Evolutionary conservation across 306 rosid species (phyloP).

Genomic region (Prosopis cineraria): DNA sequence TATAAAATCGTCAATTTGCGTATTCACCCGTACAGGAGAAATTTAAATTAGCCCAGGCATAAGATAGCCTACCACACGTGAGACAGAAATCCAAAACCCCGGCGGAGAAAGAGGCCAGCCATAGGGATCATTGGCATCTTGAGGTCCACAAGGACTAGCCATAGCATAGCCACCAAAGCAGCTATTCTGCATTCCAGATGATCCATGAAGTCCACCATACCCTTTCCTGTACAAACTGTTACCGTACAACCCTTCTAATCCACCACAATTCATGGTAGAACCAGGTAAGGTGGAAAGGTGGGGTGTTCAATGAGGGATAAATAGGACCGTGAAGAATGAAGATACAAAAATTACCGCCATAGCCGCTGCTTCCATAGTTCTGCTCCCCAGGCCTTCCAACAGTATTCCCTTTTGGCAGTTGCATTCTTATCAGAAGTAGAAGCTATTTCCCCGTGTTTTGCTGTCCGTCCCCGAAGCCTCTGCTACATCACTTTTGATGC

Average conservation of each 20-base stretch:
- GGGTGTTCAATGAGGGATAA: not conserved
- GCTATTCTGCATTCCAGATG: conserved; percentile 72
- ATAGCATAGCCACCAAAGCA: conserved; percentile 68
- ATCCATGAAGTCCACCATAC: conserved; percentile 66
- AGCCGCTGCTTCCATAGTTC: conserved; percentile 53
- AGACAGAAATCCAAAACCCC: conserved; percentile 79
- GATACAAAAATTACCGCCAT: conserved; percentile 56
- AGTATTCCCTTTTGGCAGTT: conserved; percentile 48
- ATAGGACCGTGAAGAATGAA: not conserved
- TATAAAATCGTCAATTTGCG: not conserved
- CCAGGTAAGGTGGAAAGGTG: conserved; percentile 33
- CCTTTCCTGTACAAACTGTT: conserved; percentile 66
- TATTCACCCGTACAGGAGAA: conserved; percentile 12
- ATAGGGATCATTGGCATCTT: conserved; percentile 78
- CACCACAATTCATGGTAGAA: conserved; percentile 55
- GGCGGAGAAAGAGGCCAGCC: conserved; percentile 78
- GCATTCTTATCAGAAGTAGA: conserved; percentile 51
- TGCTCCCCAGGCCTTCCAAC: conserved; percentile 83
- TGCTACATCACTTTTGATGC: conserved; percentile 78
- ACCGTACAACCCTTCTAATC: too few species aligned
- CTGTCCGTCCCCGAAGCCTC: conserved; percentile 89
- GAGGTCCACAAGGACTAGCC: conserved; percentile 76
- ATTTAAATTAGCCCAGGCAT: not conserved
- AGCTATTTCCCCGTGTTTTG: conserved; percentile 80
- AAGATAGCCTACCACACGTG: conserved; percentile 60